A percentile compares a stretch with the other conserved stretches of the same genome.
These are phyloP conservation scores for Dendrothele bispora DNA, from an alignment of 768 basidiomycete species.

Conservation along the genomic window DNA sequence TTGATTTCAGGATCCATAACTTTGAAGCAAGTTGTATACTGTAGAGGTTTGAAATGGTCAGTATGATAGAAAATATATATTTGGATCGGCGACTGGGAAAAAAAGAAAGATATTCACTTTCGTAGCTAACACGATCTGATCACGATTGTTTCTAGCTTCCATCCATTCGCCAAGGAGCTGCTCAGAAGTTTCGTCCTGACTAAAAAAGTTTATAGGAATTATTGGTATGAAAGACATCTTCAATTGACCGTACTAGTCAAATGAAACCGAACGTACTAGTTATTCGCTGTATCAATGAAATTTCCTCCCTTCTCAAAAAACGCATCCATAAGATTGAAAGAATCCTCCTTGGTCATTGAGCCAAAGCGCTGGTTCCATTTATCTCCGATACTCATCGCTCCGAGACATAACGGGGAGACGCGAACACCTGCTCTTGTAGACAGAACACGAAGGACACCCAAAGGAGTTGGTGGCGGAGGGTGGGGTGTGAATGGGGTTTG, in stretches of 20 bases:
- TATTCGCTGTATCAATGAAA: slow-evolving; percentile 42
- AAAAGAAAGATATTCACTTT: slow-evolving; percentile 24
- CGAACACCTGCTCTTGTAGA: slow-evolving; percentile 41
- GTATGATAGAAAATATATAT: too few relatives aligned
- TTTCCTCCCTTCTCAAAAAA: slow-evolving; percentile 40
- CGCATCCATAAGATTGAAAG: slow-evolving; percentile 41
- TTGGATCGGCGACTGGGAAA: not conserved
- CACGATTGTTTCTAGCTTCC: slow-evolving; percentile 36
- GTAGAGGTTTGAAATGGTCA: too few relatives aligned
- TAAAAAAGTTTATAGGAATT: too few relatives aligned
- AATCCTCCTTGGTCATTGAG: slow-evolving; percentile 33
- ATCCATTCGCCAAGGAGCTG: slow-evolving; percentile 51
- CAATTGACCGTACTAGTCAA: too few relatives aligned
- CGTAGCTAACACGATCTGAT: slow-evolving; percentile 46
- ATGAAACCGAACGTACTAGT: slow-evolving; percentile 27
- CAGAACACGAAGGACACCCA: slow-evolving; percentile 38
- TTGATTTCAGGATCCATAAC: slow-evolving; percentile 5
- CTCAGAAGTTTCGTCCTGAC: slow-evolving; percentile 41
- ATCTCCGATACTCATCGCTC: slow-evolving; percentile 49
- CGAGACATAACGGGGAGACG: slow-evolving; percentile 51
- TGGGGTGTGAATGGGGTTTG: too few relatives aligned
- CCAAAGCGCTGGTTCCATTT: slow-evolving; percentile 36
- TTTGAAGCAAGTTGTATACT: slow-evolving; percentile 19
- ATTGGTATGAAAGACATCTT: not conserved
- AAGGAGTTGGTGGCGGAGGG: slow-evolving; percentile 29